Conservation (phyloP, 2,329 filamentous ascomycete genomes). For the Ilyonectria robusta region DNA sequence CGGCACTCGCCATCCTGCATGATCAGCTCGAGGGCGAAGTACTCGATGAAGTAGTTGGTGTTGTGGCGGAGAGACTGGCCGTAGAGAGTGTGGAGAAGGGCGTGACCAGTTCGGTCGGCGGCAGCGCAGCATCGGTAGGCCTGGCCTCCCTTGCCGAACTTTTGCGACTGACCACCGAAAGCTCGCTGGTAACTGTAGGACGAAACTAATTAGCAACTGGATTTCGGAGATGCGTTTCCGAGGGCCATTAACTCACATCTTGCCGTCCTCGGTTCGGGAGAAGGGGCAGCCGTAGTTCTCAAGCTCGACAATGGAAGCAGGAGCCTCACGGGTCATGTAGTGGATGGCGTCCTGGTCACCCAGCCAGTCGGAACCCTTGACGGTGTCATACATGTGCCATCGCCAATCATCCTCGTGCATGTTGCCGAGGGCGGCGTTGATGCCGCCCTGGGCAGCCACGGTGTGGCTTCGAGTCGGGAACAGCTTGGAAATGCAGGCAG, state of each 20-base stretch:
- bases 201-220: constrained; percentile 32
- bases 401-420: constrained; percentile 99
- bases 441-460: constrained; percentile 85
- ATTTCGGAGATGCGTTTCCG: neutral
- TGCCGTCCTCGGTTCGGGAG: constrained; percentile 95
- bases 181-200: constrained; percentile 90
- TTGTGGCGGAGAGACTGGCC: constrained; percentile 97
- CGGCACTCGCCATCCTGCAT: constrained; percentile 98
- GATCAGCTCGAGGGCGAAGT: constrained; percentile 95
- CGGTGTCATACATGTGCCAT: constrained; percentile 99
- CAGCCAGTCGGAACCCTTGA: constrained; percentile 98
- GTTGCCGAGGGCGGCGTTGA: constrained; percentile 91
- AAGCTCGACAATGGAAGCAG: constrained; percentile 91
- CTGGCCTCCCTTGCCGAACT: constrained; percentile 96
- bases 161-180: constrained; percentile 96
- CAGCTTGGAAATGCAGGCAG: constrained; percentile 88
- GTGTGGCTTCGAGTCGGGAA: constrained; percentile 90
- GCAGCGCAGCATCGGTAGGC: constrained; percentile 98
- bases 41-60: constrained; percentile 99
- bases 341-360: constrained; percentile 98
- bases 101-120: constrained; percentile 96
- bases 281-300: constrained; percentile 99
- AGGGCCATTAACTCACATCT: constrained; percentile 74
- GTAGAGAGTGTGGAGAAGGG: constrained; percentile 97
- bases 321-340: constrained; percentile 98